phyloP scores from a whole-genome alignment of 352 stramenopile species.

The Phytophthora cactorum region DNA sequence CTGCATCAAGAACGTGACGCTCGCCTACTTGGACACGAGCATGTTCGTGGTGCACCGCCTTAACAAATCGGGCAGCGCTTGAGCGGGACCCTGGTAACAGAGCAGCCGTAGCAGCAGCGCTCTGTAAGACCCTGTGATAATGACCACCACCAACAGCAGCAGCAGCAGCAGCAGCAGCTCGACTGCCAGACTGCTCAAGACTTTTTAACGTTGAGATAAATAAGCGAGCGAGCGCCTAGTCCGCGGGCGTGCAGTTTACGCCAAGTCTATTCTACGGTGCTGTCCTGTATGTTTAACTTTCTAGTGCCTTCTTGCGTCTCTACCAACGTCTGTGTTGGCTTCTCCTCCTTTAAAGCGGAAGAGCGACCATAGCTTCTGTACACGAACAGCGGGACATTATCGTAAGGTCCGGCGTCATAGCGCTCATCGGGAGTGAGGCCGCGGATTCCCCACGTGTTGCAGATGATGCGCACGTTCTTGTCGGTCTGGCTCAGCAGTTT shows the following conservation, averaged over 20 bases:
- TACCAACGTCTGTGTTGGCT: slow-evolving; percentile 16
- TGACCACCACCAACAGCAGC: not conserved
- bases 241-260: slow-evolving; percentile 4
- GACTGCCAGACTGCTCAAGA: not conserved
- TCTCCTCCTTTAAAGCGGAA: slow-evolving; percentile 1
- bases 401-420: slow-evolving; percentile 45
- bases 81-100: slow-evolving; percentile 2
- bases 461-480: slow-evolving; percentile 58
- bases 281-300: slow-evolving; percentile 3
- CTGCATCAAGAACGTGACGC: slow-evolving; percentile 90
- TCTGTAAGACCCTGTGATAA: not conserved
- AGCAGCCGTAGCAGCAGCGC: not conserved
- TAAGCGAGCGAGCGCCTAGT: slow-evolving; percentile 6
- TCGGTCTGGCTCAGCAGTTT: slow-evolving; percentile 38
- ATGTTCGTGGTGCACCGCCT: slow-evolving; percentile 86
- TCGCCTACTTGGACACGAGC: slow-evolving; percentile 89
- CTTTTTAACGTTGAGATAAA: slow-evolving; percentile 21
- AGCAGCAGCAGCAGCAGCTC: not conserved
- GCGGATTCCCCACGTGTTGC: slow-evolving; percentile 67
- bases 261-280: slow-evolving; percentile 16
- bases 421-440: slow-evolving; percentile 39
- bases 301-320: slow-evolving; percentile 1
- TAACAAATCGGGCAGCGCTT: slow-evolving; percentile 69
- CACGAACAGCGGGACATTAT: slow-evolving; percentile 59
- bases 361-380: slow-evolving; percentile 38